phyloP scores from a whole-genome alignment of 768 basidiomycete genomes.

The Rhodotorula sphaerocarpa region DNA sequence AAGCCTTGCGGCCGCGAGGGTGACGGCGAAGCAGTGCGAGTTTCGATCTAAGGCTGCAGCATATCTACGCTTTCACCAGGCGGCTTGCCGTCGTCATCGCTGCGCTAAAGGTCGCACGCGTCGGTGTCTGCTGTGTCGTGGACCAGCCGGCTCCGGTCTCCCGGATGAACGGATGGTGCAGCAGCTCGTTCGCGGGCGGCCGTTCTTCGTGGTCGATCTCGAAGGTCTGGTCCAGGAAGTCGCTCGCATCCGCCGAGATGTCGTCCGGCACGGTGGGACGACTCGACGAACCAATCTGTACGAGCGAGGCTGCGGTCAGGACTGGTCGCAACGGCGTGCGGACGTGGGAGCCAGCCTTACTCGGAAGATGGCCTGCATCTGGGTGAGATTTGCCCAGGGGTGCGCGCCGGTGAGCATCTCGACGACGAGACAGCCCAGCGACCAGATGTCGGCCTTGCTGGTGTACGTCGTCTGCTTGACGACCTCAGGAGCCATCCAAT shows the following conservation, averaged over 20 bases:
- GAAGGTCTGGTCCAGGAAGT: constrained; percentile 72
- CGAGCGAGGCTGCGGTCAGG: not conserved
- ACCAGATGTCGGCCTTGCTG: constrained; percentile 95
- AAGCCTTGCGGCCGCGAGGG: no score
- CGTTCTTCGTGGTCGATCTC: constrained; percentile 45
- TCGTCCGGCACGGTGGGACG: constrained; percentile 83
- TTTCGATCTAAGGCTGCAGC: no score
- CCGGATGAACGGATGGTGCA: constrained; percentile 44
- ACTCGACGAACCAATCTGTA: constrained; percentile 74
- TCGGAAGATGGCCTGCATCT: constrained; percentile 99
- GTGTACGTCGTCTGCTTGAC: constrained; percentile 96
- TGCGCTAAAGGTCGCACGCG: constrained; percentile 29
- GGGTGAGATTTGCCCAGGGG: constrained; percentile 92
- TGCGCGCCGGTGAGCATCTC: constrained; percentile 97
- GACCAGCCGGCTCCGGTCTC: not conserved
- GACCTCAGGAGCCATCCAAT: constrained; percentile 99
- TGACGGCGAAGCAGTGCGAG: no score
- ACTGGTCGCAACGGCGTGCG: not conserved
- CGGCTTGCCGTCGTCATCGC: no score
- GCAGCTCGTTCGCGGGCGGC: constrained; percentile 43
- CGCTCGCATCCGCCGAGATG: constrained; percentile 77
- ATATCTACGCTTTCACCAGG: no score
- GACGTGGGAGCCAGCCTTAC: constrained; percentile 46
- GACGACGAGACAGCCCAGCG: constrained; percentile 84
- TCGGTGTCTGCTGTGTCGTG: constrained; percentile 31